These are phyloP conservation scores for Epichloe hybrida DNA, from an alignment of 2,329 filamentous ascomycete species.

Conservation along the genomic window DNA sequence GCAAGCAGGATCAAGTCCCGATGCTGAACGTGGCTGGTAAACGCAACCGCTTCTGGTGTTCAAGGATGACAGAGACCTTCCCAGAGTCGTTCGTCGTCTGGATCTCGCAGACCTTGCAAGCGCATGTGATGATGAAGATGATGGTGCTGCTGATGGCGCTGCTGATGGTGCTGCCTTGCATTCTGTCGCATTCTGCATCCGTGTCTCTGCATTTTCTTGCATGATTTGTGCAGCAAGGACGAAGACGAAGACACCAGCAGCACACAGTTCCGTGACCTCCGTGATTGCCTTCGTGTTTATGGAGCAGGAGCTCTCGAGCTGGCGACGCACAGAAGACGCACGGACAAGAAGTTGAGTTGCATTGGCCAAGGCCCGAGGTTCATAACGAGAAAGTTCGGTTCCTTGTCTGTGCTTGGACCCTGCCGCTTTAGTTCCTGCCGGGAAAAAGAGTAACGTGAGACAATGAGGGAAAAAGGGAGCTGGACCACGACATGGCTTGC, in stretches of 20 bases:
- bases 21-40: neutral
- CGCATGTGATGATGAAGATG: neutral
- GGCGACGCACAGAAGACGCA: neutral
- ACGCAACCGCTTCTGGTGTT: neutral
- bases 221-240: neutral
- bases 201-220: neutral
- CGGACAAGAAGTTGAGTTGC: neutral
- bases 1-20: no score
- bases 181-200: neutral
- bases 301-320: neutral
- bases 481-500: no score
- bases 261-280: no score
- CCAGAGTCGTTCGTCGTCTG: no score
- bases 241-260: no score
- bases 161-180: no score
- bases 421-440: neutral
- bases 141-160: no score
- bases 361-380: no score
- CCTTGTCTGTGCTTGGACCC: neutral
- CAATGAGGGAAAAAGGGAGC: neutral
- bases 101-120: neutral
- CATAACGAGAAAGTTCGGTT: no score
- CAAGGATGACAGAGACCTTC: neutral
- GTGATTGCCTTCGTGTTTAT: no score
- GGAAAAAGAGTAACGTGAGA: neutral